These are phyloP conservation scores for Collybiopsis confluens DNA, from an alignment of 768 basidiomycete genomes.

Conservation along the genomic window DNA sequence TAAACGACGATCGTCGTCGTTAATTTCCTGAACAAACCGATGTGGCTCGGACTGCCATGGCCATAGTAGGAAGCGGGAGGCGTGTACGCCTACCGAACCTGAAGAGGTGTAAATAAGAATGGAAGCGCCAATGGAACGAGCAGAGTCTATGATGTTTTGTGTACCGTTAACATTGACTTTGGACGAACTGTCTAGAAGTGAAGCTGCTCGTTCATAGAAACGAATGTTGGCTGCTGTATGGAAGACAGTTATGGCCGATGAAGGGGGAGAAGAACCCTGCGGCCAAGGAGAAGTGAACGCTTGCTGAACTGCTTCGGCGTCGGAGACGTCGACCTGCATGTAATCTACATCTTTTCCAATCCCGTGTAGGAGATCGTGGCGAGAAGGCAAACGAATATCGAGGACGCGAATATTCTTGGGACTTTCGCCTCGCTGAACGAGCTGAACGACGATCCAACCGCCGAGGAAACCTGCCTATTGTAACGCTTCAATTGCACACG, in stretches of 20 bases:
- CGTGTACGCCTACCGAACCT: slow-evolving; percentile 55
- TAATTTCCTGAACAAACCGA: slow-evolving; percentile 57
- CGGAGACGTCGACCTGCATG: slow-evolving; percentile 53
- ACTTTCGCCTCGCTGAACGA: slow-evolving; percentile 69
- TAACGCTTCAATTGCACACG: not conserved
- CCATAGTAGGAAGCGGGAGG: slow-evolving; percentile 63
- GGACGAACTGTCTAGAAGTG: slow-evolving; percentile 49
- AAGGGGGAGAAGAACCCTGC: slow-evolving; percentile 10
- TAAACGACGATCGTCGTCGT: slow-evolving; percentile 51
- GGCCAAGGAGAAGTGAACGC: slow-evolving; percentile 68
- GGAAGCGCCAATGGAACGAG: slow-evolving; percentile 48
- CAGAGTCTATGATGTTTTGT: slow-evolving; percentile 59
- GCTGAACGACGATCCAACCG: slow-evolving; percentile 70
- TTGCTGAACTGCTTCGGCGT: slow-evolving; percentile 45
- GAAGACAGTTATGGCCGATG: slow-evolving; percentile 56
- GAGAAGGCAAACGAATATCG: slow-evolving; percentile 60
- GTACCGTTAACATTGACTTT: slow-evolving; percentile 67
- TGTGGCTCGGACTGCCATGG: slow-evolving; percentile 66
- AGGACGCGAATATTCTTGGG: slow-evolving; percentile 59
- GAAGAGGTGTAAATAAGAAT: slow-evolving; percentile 72
- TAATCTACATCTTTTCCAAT: slow-evolving; percentile 51
- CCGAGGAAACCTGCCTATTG: slow-evolving; percentile 69
- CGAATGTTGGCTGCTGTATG: slow-evolving; percentile 78
- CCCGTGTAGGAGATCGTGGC: slow-evolving; percentile 52
- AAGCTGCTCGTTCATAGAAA: slow-evolving; percentile 61